Evolutionary conservation across 148 eudicot genomes (phyloP).

Genomic region (Rhododendron molle): DNA sequence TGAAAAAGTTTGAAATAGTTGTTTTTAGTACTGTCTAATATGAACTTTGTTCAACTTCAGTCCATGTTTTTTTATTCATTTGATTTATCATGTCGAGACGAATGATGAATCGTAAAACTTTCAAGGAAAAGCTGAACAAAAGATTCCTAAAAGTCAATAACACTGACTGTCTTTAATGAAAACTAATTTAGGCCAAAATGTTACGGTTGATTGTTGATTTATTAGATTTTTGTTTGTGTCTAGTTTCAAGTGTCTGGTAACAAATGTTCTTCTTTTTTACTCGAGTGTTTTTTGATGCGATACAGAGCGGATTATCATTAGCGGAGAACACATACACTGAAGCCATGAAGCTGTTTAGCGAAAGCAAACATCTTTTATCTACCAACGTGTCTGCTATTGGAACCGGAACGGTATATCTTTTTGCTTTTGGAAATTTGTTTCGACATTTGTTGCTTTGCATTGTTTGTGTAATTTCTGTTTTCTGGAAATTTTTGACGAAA

Average conservation of each 20-base stretch:
- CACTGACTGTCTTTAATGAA: not conserved
- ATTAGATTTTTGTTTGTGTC: not conserved
- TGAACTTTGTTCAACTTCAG: not conserved
- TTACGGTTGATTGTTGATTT: not conserved
- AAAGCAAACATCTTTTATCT: constrained; percentile 52
- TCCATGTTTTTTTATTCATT: not conserved
- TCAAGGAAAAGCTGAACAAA: not conserved
- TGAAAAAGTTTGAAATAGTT: not conserved
- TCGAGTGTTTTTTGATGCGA: not conserved
- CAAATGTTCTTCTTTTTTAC: not conserved
- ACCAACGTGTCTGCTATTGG: constrained; percentile 53
- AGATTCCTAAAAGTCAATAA: not conserved
- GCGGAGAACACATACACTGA: constrained; percentile 40
- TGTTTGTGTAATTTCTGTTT: not conserved
- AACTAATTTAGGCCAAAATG: not conserved
- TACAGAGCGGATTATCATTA: constrained; percentile 51
- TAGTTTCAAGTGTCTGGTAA: not conserved
- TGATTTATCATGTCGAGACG: not conserved
- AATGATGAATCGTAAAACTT: not conserved
- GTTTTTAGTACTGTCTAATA: not conserved
- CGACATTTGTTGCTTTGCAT: not conserved
- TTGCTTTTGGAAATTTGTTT: not conserved
- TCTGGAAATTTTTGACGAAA: not conserved
- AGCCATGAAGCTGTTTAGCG: constrained; percentile 53
- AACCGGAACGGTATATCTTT: constrained; percentile 39